phyloP scores from a whole-genome alignment of 2,329 filamentous ascomycete species.

The Hymenoscyphus scutula region DNA sequence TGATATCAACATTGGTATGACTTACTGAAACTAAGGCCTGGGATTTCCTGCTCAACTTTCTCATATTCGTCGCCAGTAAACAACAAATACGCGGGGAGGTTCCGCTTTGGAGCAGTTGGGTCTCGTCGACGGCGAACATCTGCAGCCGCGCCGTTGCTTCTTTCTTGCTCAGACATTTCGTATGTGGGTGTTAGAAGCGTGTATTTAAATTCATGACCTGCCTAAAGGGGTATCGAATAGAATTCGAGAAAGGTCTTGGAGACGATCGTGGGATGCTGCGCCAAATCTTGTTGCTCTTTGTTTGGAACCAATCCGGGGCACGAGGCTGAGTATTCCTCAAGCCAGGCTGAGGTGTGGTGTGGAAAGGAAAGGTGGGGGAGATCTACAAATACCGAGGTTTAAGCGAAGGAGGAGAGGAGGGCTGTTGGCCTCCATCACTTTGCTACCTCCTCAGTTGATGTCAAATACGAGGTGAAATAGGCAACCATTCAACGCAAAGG shows the following conservation, averaged over 20 bases:
- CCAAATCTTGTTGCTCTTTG: background rate
- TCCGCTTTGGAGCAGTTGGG: background rate
- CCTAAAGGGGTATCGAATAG: background rate
- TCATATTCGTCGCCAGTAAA: background rate
- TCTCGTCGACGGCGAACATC: background rate
- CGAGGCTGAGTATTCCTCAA: background rate
- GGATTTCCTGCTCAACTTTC: background rate
- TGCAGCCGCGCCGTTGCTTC: background rate
- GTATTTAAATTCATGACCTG: background rate
- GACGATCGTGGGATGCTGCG: background rate
- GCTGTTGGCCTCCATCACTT: too few species aligned
- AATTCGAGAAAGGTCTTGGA: background rate
- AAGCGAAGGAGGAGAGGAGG: too few species aligned
- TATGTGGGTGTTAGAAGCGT: background rate
- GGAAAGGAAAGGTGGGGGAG: background rate
- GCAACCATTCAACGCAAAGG: too few species aligned
- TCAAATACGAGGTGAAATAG: too few species aligned
- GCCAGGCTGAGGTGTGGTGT: background rate
- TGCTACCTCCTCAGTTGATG: too few species aligned
- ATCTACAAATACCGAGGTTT: too few species aligned
- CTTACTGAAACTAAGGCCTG: background rate
- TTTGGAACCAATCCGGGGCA: background rate
- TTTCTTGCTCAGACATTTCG: conserved; percentile 1
- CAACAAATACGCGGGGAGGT: background rate
- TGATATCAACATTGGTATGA: background rate